Evolutionary conservation across 495 filamentous ascomycete genomes (phyloP), one percentile per base, ranked within the genome.

Genomic region (Pseudevernia furfuracea): DNA sequence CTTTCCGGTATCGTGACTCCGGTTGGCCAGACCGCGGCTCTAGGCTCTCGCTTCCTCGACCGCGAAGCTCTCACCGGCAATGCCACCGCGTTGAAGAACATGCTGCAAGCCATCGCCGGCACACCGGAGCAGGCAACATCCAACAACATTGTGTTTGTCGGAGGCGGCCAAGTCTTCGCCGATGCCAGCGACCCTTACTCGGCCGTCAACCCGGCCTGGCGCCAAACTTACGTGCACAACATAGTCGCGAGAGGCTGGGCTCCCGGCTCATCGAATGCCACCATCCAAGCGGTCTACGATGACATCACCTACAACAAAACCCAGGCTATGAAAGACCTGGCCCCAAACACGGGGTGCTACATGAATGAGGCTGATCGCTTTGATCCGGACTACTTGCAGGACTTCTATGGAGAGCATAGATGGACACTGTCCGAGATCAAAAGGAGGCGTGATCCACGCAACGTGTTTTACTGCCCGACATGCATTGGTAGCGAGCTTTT

Each of bases 231-330:
- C 56, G 64, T 79, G 36, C 71, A 79, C 66, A 66, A 73, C 44
- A 69, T 74, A n/a, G 72, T 79, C 11, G 70, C 73, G 12, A 69
- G 76, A 0, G 64, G 72, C 9, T 80, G 77, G 76, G 66, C 71
- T 10, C 67, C 71, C 44, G 70, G 74, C 23, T 71, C 77, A 44
- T 74, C 76, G 30, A 72, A 76, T 1, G 72, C 72, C 28, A 67
- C 73, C 21, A 77, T 77, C 34, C 66, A 76, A 46, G 71, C 69
- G 14, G 73, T 76, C 61, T 77, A 76, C 63, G 64, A 75, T 32
- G 78, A 78, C 61, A 73, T 85, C 36, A 84, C 82, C 5, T 74
- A 79, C 53, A 78, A 77, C 43, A 83, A 83, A 72, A 77, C 80
- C 39, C 41, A 68, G 59, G 74, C 74, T 3, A 74, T 80, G 77